phyloP scores from a whole-genome alignment of 306 rosid species.

The Lathyrus sativus region DNA sequence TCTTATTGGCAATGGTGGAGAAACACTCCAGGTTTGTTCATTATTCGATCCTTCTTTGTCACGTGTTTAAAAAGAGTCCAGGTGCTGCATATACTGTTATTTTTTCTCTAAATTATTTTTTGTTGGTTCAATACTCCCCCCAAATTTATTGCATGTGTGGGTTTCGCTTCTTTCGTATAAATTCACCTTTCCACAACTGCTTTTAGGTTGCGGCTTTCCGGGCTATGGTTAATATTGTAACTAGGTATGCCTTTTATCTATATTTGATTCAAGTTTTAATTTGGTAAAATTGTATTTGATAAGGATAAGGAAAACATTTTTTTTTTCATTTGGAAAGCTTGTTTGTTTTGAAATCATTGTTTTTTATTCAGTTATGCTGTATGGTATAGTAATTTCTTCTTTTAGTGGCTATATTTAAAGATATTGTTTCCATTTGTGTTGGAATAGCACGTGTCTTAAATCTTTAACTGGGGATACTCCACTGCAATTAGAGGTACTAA shows the following conservation, averaged over 20 bases:
- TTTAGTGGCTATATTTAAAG: background rate
- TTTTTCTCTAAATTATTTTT: constrained; percentile 13
- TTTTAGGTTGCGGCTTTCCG: constrained; percentile 98
- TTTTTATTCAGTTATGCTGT: constrained; percentile 11
- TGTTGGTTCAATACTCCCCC: constrained; percentile 16
- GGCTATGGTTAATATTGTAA: constrained; percentile 98
- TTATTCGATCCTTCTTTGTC: constrained; percentile 23
- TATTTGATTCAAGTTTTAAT: constrained; percentile 35
- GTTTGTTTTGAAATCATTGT: background rate
- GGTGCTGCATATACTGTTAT: constrained; percentile 21
- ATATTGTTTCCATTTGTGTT: constrained; percentile 21
- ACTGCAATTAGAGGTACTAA: background rate
- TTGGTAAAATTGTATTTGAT: constrained; percentile 30
- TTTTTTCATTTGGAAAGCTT: constrained; percentile 6
- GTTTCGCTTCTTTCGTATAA: constrained; percentile 38
- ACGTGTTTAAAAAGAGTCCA: background rate
- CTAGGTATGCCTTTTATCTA: constrained; percentile 60
- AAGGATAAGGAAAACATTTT: background rate
- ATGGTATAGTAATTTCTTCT: constrained; percentile 14
- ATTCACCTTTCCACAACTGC: constrained; percentile 35
- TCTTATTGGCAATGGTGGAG: constrained; percentile 99
- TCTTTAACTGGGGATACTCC: background rate
- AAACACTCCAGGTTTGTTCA: constrained; percentile 88
- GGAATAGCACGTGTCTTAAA: constrained; percentile 1
- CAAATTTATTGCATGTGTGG: constrained; percentile 19